Evolutionary conservation across 305 asterid species (phyloP), one percentile per base, ranked within the genome.

Genomic region (Solanum aculeatissimum): DNA sequence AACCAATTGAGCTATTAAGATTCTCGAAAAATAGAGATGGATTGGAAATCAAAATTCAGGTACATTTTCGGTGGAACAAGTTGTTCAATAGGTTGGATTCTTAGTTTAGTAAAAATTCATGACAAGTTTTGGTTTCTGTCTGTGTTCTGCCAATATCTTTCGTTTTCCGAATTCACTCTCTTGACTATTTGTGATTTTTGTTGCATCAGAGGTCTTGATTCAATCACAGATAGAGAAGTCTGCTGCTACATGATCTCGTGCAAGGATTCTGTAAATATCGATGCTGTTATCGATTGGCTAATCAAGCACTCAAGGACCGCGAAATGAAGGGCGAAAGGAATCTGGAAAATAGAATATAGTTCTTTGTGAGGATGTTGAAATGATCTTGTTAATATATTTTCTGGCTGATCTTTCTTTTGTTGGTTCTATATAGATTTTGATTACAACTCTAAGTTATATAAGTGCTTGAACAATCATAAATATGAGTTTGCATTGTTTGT

Each of bases 241-340:
- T 93, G 98, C 91, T 93, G 99, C 92, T 93, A 95, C 66, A 96
- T 95, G 99, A 93, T 95, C 83, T 96, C 99, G 15, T 96, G 99
- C 93, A 96, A 94, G 92, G 98, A 95, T 13, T 86, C 92, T n/a
- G 91, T 92, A 68, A 93, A 94, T 91, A 94, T 94, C 57, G 97
- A 93, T 80, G 87, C 72, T 4, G 98, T 94, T 85, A 92, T 94
- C n/a, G 91, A 94, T 89, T 94, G 98, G 98, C 95, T 94, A 40
- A 93, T 94, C 75, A 90, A 93, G 86, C 97, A 94, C 91, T 91
- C 98, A 0, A 92, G 91, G 89, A 87, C 92, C 11, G 91, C 92
- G 9, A 93, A 89, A 83, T 92, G 86, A 93, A 54, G 25, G 25
- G 9, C 54, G 1, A 57, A 60, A 63, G 69, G 35, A 38, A 68